phyloP scores from a whole-genome alignment of 2,329 filamentous ascomycete species.

The Clonostachys chloroleuca region DNA sequence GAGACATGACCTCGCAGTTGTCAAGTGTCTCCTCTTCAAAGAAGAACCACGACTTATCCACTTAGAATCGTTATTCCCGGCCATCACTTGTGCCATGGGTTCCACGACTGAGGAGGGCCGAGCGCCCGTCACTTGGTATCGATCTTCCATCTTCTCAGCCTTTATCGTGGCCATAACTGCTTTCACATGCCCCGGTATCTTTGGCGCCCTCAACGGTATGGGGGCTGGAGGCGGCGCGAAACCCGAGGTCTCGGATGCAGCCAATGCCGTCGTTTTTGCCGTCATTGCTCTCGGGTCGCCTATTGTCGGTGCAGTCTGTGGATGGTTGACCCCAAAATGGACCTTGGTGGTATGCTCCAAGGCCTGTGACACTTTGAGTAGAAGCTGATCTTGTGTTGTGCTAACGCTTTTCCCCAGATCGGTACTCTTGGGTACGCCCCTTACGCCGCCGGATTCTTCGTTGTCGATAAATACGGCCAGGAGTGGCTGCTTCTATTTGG shows the following conservation, averaged over 20 bases:
- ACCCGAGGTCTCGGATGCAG: not conserved
- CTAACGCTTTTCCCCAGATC: conserved; percentile 7
- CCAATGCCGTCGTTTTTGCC: not conserved
- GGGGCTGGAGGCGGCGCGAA: not conserved
- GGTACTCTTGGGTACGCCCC: conserved; percentile 32
- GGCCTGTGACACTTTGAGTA: no score
- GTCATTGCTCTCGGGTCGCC: not conserved
- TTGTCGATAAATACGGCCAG: conserved; percentile 30
- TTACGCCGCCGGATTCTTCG: conserved; percentile 31
- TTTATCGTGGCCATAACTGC: not conserved
- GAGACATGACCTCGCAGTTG: no score
- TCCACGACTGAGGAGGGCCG: no score
- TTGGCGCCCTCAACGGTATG: conserved; percentile 1
- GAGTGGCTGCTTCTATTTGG: conserved; percentile 33
- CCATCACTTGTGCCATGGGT: no score
- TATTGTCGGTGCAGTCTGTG: not conserved
- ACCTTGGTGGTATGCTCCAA: not conserved
- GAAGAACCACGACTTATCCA: no score
- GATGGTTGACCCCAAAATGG: not conserved
- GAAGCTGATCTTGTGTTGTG: no score
- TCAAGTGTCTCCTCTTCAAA: no score
- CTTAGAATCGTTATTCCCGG: no score
- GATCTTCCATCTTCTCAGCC: not conserved
- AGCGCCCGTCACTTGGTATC: not conserved
- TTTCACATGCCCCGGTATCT: conserved; percentile 1